These are phyloP conservation scores for Aegilops umbellulata DNA, from an alignment of 176 grass and related monocot genomes.

Conservation along the genomic window DNA sequence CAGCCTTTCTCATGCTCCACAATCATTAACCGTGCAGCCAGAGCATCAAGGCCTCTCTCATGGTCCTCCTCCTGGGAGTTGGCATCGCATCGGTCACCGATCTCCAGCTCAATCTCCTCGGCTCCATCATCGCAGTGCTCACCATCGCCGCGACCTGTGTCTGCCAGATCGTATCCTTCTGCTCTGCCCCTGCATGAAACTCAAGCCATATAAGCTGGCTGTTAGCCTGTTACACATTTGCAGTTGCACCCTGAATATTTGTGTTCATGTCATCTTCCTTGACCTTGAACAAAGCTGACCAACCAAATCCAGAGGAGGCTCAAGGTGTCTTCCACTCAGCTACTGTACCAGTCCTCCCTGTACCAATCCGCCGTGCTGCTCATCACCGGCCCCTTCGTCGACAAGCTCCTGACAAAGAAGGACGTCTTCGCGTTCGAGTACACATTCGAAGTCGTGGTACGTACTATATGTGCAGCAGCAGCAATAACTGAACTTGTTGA, in stretches of 20 bases:
- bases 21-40: constrained; percentile 44
- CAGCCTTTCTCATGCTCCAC: neutral
- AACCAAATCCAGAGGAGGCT: constrained; percentile 91
- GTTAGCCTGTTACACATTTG: neutral
- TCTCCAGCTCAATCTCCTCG: constrained; percentile 88
- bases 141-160: constrained; percentile 83
- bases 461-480: neutral
- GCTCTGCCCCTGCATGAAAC: constrained; percentile 2
- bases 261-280: neutral
- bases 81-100: constrained; percentile 87
- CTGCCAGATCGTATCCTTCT: constrained; percentile 75
- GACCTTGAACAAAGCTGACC: constrained; percentile 65
- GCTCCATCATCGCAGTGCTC: constrained; percentile 61
- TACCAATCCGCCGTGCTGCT: constrained; percentile 85
- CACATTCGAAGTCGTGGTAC: constrained; percentile 67
- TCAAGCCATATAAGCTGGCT: neutral
- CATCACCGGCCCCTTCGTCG: constrained; percentile 75
- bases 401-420: constrained; percentile 63
- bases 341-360: constrained; percentile 81
- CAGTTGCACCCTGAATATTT: neutral
- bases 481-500: neutral
- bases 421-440: constrained; percentile 73
- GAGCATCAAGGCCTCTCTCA: constrained; percentile 76
- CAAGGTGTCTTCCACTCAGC: constrained; percentile 91
- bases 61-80: constrained; percentile 77